Evolutionary conservation across 1,284 basidiomycete species (phyloP).

Genomic region (Ustilago bromivora): DNA sequence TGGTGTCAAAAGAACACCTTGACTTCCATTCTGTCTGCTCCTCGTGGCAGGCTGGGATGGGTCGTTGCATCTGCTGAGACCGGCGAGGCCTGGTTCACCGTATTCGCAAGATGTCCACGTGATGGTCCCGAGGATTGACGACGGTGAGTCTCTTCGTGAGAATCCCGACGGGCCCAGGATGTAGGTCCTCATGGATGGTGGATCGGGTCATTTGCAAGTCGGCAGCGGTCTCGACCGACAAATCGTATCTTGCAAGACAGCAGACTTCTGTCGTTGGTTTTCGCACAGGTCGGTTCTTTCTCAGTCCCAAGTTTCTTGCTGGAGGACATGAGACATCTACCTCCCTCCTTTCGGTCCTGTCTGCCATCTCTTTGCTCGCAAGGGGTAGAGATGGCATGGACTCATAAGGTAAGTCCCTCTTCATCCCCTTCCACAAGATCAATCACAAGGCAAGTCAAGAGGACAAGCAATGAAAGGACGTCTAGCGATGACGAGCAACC

Average conservation of each 20-base stretch:
- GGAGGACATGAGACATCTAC: not conserved
- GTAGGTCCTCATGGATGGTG: conserved; percentile 45
- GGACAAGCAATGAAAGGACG: conserved; percentile 16
- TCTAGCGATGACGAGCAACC: conserved; percentile 52
- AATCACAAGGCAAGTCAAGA: conserved; percentile 1
- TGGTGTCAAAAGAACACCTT: conserved; percentile 23
- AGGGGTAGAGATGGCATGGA: conserved; percentile 14
- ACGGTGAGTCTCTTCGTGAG: conserved; percentile 53
- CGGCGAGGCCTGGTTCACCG: conserved; percentile 48
- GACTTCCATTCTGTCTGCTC: conserved; percentile 37
- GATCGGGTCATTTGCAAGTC: conserved; percentile 53
- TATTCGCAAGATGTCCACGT: conserved; percentile 32
- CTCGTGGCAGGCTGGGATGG: conserved; percentile 38
- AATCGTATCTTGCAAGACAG: conserved; percentile 1
- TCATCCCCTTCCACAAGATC: not conserved
- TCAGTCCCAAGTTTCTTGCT: not conserved
- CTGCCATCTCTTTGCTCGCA: conserved; percentile 16
- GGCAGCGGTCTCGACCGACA: conserved; percentile 56
- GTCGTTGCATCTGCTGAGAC: conserved; percentile 46
- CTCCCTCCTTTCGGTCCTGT: not conserved
- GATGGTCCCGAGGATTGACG: conserved; percentile 44
- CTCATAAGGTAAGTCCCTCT: conserved; percentile 20
- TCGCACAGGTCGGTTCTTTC: conserved; percentile 17
- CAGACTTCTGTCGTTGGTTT: not conserved
- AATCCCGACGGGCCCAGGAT: conserved; percentile 58